These are phyloP conservation scores for Immersiella caudata DNA, from an alignment of 495 filamentous ascomycete genomes.

Conservation along the genomic window DNA sequence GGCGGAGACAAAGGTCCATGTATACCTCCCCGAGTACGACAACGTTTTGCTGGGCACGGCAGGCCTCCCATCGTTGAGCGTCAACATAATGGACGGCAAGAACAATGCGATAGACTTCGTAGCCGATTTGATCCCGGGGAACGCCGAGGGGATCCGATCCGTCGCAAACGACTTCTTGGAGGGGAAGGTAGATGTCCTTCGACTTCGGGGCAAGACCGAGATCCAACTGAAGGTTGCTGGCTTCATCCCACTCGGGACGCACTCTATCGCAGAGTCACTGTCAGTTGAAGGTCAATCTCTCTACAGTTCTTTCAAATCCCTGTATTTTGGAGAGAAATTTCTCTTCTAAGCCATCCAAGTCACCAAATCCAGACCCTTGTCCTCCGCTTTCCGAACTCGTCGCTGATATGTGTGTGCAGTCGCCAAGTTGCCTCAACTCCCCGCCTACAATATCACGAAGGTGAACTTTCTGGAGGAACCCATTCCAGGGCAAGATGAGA, in stretches of 20 bases:
- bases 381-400: constrained; percentile 16
- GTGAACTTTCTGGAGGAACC: constrained; percentile 75
- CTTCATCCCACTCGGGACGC: constrained; percentile 72
- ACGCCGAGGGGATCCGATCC: constrained; percentile 74
- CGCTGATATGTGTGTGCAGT: constrained; percentile 46
- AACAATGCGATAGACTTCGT: constrained; percentile 77
- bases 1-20: constrained; percentile 66
- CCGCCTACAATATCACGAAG: constrained; percentile 73
- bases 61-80: constrained; percentile 67
- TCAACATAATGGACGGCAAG: constrained; percentile 76
- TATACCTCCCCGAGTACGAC: constrained; percentile 83
- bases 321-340: constrained; percentile 55
- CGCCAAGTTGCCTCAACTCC: constrained; percentile 72
- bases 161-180: constrained; percentile 87
- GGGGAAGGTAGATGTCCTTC: constrained; percentile 68
- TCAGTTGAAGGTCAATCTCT: constrained; percentile 78
- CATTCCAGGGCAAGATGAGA: constrained; percentile 45
- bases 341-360: constrained; percentile 36
- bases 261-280: constrained; percentile 69
- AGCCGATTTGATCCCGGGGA: constrained; percentile 71
- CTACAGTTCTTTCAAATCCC: constrained; percentile 56
- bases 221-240: constrained; percentile 77
- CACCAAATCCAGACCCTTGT: neutral
- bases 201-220: constrained; percentile 68
- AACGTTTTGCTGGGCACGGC: constrained; percentile 79